Evolutionary conservation across 352 stramenopile species (phyloP), one percentile per base, ranked within the genome.

Genomic region (Phytophthora pluvialis): DNA sequence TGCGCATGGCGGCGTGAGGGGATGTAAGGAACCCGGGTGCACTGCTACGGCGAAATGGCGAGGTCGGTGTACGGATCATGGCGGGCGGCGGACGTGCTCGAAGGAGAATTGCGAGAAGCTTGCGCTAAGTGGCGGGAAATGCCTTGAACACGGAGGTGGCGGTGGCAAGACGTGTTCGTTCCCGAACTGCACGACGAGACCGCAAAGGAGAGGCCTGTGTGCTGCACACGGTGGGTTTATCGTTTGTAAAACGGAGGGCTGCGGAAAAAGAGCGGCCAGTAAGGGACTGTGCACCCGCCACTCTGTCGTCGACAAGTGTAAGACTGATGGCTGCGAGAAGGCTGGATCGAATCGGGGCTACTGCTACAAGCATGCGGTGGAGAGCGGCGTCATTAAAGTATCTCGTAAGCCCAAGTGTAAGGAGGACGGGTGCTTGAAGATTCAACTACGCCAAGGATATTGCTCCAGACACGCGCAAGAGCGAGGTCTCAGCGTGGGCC

Each of bases 381-480:
- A 69, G 29, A 59, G 47, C 9, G 59, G 64, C 1, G 3, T 45
- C 10, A 60, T 73, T 4, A 73, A 68, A 25, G 51, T 47, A 7
- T 43, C 36, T 10, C 50, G 52, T 0, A 73, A 69, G 28, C 38
- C 36, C 0, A 68, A 52, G 45, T 73, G 64, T 44, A 73, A 73
- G 15, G 64, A 42, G 26, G 64, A 73, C 3, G 64, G 46, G 0
- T 73, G 64, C 15, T 9, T 60, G 12, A 73, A 73, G 29, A 64
- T 60, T 36, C 47, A 60, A 13, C 33, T 69, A 29, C 36, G 42
- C 1, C 38, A 64, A 42, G 64, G 64, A 3, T 73, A 65, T 29
- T 73, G 64, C 40, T 69, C 59, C n/a, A 59, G 48, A 29, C 64
- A 73, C 11, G 64, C 59, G 1, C 43, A 69, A 13, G 64, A 73